Percentiles rank a stretch among this genome's conserved stretches.
Evolutionary conservation across 1,139 yeast species (phyloP).

Genomic region (Taphrina communis): DNA sequence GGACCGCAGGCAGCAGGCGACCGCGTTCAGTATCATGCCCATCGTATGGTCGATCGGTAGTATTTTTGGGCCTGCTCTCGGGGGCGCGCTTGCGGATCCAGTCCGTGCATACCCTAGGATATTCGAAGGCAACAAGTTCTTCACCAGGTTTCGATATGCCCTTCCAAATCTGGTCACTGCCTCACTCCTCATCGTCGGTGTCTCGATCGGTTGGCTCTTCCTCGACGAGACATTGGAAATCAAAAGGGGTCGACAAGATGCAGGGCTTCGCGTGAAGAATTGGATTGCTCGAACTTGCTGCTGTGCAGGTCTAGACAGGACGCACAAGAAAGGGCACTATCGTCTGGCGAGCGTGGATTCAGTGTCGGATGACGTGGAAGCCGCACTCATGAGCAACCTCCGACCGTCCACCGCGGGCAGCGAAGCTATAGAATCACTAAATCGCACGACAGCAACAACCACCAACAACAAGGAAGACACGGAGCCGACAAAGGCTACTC

Average conservation of each 20-base stretch:
- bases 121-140: conserved; percentile 49
- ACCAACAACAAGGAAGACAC: conserved; percentile 49
- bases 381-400: conserved; percentile 13
- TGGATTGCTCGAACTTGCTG: conserved; percentile 26
- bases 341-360: conserved; percentile 27
- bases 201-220: conserved; percentile 59
- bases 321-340: conserved; percentile 22
- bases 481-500: conserved; percentile 57
- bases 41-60: conserved; percentile 65
- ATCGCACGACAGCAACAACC: background rate
- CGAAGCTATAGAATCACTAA: conserved; percentile 15
- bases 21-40: conserved; percentile 67
- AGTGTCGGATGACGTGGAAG: conserved; percentile 22
- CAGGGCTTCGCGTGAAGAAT: conserved; percentile 27
- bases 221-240: conserved; percentile 60
- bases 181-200: conserved; percentile 49
- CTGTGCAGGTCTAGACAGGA: background rate
- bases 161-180: conserved; percentile 60
- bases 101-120: conserved; percentile 49
- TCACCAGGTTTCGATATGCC: conserved; percentile 62
- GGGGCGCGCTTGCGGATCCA: conserved; percentile 56
- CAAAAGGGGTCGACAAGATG: conserved; percentile 51
- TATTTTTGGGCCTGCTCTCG: conserved; percentile 66
- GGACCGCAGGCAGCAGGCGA: conserved; percentile 64
- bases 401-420: conserved; percentile 34